Evolutionary conservation across 164 flowering plant species (phyloP), one percentile per base, ranked within the genome.

Genomic region (Platanus orientalis): DNA sequence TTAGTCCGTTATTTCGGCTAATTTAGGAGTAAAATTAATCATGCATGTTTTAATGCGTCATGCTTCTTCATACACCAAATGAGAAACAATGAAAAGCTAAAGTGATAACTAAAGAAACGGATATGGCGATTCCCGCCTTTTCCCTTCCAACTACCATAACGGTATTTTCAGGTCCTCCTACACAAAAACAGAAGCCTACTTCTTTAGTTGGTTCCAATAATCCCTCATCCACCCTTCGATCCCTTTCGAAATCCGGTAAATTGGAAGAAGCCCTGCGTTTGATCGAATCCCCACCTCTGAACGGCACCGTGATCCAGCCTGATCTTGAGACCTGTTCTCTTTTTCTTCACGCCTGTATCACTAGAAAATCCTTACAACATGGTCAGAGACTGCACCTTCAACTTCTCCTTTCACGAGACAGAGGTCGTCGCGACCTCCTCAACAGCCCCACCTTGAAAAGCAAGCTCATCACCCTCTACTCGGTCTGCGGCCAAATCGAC

Each of bases 401-500:
- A 7, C 78, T 78, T 21, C 76, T 71, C 21, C 54, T 57, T 20
- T 36, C 42, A 36, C 9, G 42, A 36, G 42, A 36, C 42, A 7
- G 7, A 36, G 42, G 13, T 36, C 26, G 20, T 13, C 7, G 21
- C 4, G 19, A 29, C 10, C 60, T 74, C 13, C 72, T 76, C 60
- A 48, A 23, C 14, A 57, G 66, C 36, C 76, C 77, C 55, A 61
- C 44, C 9, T 20, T 81, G 20, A 67, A 48, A 29, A 57, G 70
- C 71, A 79, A 76, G 65, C 60, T 81, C 40, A 75, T 81, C 50
- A 81, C 84, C 17, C 70, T 78, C 47, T 81, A 51, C 72, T 67
- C 79, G 2, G 67, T 65, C 57, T 77, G 81, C 25, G 78, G 81
- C 59, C 51, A 54, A 48, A 42, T 80, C 12, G 70, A 71, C 21